These are phyloP conservation scores for Acrodontium crateriforme DNA, from an alignment of 2,329 filamentous ascomycete species.

Conservation along the genomic window DNA sequence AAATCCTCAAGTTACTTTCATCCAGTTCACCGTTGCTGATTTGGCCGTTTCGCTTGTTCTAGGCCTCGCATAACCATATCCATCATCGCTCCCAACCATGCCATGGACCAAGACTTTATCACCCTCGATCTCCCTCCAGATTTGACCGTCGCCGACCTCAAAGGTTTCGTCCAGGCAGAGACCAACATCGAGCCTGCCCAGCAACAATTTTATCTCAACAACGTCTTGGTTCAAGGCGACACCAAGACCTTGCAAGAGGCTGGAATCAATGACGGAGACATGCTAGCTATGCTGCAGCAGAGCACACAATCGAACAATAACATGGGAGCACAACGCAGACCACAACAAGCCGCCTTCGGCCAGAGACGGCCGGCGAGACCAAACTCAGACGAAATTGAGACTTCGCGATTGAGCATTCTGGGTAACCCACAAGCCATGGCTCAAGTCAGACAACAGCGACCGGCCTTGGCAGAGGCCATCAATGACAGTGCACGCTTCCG, in stretches of 20 bases:
- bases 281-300: slow-evolving; percentile 46
- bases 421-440: slow-evolving; percentile 60
- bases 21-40: too few relatives aligned
- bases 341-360: slow-evolving; percentile 20
- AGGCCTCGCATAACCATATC: slow-evolving; percentile 77
- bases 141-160: slow-evolving; percentile 73
- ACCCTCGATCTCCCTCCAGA: slow-evolving; percentile 69
- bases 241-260: slow-evolving; percentile 69
- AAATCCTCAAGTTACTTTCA: slow-evolving; percentile 12
- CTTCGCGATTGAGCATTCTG: slow-evolving; percentile 67
- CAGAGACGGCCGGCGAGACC: slow-evolving; percentile 8
- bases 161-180: slow-evolving; percentile 78
- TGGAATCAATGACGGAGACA: slow-evolving; percentile 73
- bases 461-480: slow-evolving; percentile 61
- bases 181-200: slow-evolving; percentile 55
- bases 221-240: slow-evolving; percentile 63
- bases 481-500: slow-evolving; percentile 66
- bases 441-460: slow-evolving; percentile 57
- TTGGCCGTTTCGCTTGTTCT: too few relatives aligned
- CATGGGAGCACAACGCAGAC: slow-evolving; percentile 22
- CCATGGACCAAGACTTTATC: slow-evolving; percentile 58
- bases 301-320: slow-evolving; percentile 14
- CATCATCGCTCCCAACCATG: slow-evolving; percentile 60
- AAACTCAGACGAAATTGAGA: slow-evolving; percentile 49
- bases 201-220: slow-evolving; percentile 86